Conservation (phyloP, 306 rosid genomes). For the Dalbergia cultrata region DNA sequence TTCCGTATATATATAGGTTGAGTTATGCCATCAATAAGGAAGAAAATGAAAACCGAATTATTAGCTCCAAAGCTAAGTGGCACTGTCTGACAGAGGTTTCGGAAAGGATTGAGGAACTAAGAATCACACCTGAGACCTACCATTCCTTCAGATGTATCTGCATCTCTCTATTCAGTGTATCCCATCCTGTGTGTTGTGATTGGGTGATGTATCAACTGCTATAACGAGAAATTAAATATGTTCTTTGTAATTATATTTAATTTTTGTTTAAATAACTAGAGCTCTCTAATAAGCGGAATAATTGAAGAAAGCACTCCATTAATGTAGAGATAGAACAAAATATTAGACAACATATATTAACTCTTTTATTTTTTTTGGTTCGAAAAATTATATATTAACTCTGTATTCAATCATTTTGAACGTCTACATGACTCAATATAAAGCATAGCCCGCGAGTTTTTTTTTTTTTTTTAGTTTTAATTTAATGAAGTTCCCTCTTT, state of each 20-base stretch:
- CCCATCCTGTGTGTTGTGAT: background rate
- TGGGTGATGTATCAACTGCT: background rate
- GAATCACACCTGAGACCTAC: slow-evolving; percentile 35
- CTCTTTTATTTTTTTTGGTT: no score
- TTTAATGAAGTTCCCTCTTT: no score
- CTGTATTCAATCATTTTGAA: background rate
- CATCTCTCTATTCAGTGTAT: background rate
- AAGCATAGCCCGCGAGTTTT: no score
- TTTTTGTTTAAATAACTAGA: no score
- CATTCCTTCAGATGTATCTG: slow-evolving; percentile 4
- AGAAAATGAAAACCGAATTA: background rate
- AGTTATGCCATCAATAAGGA: slow-evolving; percentile 6
- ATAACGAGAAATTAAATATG: background rate
- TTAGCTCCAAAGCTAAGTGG: background rate
- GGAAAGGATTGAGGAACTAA: slow-evolving; percentile 44
- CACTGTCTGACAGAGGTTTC: slow-evolving; percentile 11
- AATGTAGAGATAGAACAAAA: no score
- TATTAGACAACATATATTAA: no score
- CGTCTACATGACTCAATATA: background rate
- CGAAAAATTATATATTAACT: no score
- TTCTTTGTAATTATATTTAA: no score
- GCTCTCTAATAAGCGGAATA: no score
- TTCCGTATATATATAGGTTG: slow-evolving; percentile 22
- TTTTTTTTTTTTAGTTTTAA: no score
- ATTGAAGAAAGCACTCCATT: no score